Conservation (phyloP, 2,329 filamentous ascomycete genomes). For the Fusarium sp. region DNA sequence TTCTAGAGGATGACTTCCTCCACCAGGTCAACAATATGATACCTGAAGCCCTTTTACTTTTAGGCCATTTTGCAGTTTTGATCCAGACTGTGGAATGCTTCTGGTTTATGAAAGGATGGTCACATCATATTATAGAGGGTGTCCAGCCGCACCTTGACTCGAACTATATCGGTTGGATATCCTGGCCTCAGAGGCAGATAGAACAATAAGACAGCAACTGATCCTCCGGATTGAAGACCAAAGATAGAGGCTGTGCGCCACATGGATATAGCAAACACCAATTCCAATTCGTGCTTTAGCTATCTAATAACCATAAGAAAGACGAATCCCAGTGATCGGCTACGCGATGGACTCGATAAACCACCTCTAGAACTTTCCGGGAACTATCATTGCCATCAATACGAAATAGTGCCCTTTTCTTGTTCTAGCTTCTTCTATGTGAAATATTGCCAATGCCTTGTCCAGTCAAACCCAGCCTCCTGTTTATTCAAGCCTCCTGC, state of each 20-base stretch:
- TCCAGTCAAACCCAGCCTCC: not conserved
- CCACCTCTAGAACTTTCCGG: too few species aligned
- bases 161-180: not conserved
- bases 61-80: conserved; percentile 11
- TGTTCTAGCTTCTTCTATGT: not conserved
- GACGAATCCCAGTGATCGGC: not conserved
- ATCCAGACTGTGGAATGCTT: conserved; percentile 12
- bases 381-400: not conserved
- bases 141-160: not conserved
- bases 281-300: not conserved
- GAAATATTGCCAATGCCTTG: not conserved
- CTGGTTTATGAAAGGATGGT: conserved; percentile 19
- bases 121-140: conserved; percentile 5
- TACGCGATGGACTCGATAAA: not conserved
- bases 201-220: not conserved
- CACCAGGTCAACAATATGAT: conserved; percentile 2
- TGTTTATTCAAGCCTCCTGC: not conserved
- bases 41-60: conserved; percentile 1
- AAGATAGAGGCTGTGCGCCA: not conserved
- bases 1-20: conserved; percentile 10
- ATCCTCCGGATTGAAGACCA: fast-evolving
- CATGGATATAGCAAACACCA: not conserved
- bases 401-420: not conserved
- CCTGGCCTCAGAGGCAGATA: not conserved
- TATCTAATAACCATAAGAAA: not conserved